Base-by-base conservation (phyloP, 2,329 filamentous ascomycete genomes). In the Bertia moriformis region DNA sequence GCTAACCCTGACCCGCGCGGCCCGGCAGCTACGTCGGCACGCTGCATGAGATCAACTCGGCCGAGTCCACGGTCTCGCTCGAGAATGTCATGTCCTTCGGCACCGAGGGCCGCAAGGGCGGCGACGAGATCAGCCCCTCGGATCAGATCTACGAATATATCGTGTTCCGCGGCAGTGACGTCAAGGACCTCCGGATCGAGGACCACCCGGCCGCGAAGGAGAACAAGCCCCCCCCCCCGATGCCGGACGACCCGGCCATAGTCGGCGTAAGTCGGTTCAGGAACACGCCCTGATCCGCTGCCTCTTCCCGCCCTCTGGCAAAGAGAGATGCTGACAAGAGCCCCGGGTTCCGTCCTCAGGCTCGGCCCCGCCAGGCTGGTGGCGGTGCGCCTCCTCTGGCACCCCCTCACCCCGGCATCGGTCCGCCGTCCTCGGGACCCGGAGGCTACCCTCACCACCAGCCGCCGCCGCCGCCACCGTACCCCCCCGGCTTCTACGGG, bases 141-240 rank as follows among this genome's bases (percentile, higher is more conserved):
- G 80, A 91, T 44, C 84, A 84, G 56, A 73, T 94, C 53, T 98
- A 95, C 67, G 91, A 96, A 58, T 96, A 95, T 65, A 96, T 98
- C 54, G 87, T 98, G 47, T 98, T 98, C 62, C 82, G 89, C 44
- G 91, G 91, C 50, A 95, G 86, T 59, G 91, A 98, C 67, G 91
- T 98, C 55, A 98, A 98, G 64, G 91, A 98, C 59, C 71, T 98
- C 52, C 83, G 86, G 51, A 89, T 98, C 53, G 88, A 94, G 53
- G 83, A 94, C 51, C 73, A 79, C 36, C 76, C 83, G 30, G 73
- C 76, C 45, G 74, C 76, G 51, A 78, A 84, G 58, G 77, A 87
- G 55, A 78, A 78, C 46, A 77, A 80, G 51, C 79, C 80, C 43
- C n/a, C n/a, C n/a, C 80, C 83, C 39, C 75, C 78, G 46, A 76